Percentiles rank a stretch among this genome's conserved stretches.
These are phyloP conservation scores for Penicillium frequentans DNA, from an alignment of 2,329 filamentous ascomycete genomes.

Conservation along the genomic window DNA sequence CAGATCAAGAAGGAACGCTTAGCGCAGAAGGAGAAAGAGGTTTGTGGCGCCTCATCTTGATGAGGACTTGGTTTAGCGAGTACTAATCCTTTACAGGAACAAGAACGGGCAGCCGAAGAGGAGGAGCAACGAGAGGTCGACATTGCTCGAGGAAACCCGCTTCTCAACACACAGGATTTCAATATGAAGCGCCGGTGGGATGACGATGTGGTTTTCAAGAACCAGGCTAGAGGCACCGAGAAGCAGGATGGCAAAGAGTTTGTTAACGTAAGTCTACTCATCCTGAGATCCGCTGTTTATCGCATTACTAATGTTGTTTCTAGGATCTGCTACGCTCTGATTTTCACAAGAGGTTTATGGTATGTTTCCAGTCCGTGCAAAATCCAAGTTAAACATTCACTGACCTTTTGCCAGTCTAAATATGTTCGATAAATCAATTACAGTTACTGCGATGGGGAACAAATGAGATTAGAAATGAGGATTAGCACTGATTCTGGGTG, in stretches of 20 bases:
- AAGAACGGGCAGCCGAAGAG: conserved; percentile 75
- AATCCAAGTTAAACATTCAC: neutral
- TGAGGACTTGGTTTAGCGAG: neutral
- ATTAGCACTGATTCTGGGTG: neutral
- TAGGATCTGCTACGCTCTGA: conserved; percentile 87
- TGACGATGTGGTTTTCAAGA: conserved; percentile 98
- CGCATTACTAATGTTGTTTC: conserved; percentile 16
- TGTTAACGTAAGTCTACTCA: conserved; percentile 71
- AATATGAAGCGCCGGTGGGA: conserved; percentile 89
- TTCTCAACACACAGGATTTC: conserved; percentile 86
- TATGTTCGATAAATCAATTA: conserved; percentile 44
- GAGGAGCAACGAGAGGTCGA: conserved; percentile 81
- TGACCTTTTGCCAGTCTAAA: conserved; percentile 41
- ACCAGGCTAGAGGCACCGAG: conserved; percentile 92
- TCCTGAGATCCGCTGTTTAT: neutral
- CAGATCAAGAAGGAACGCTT: conserved; percentile 87
- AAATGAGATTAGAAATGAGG: neutral
- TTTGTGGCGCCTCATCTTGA: conserved; percentile 26
- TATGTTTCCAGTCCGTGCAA: conserved; percentile 26
- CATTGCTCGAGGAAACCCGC: conserved; percentile 87
- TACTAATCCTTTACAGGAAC: conserved; percentile 57
- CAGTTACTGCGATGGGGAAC: neutral
- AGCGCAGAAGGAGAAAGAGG: conserved; percentile 75
- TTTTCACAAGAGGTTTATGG: conserved; percentile 98
- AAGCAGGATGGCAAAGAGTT: conserved; percentile 93